phyloP scores from a whole-genome alignment of 345 rosid species.

The Murraya paniculata region DNA sequence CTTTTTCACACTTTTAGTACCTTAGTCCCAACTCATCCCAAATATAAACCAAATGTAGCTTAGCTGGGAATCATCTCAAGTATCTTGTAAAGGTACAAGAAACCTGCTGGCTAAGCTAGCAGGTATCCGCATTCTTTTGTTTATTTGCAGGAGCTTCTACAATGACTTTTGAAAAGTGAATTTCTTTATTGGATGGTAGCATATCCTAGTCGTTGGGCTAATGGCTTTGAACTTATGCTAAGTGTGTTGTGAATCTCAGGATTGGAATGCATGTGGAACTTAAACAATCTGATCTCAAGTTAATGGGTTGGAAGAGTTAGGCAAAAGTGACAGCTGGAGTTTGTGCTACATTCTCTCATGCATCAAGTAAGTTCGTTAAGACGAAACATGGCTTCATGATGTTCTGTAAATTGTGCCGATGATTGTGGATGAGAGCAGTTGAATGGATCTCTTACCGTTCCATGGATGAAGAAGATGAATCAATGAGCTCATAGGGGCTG shows the following conservation, averaged over 20 bases:
- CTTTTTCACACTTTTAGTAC: background rate
- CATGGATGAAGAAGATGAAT: background rate
- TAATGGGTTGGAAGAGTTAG: conserved; percentile 72
- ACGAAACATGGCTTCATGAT: background rate
- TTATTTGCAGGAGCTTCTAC: background rate
- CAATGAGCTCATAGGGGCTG: too few relatives aligned
- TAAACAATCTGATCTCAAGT: conserved; percentile 57
- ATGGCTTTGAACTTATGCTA: background rate
- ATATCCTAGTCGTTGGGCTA: background rate
- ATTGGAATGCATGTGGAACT: conserved; percentile 74
- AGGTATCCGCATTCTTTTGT: background rate
- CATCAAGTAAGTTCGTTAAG: background rate
- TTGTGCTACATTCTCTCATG: background rate
- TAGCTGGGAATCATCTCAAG: background rate
- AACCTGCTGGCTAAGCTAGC: background rate
- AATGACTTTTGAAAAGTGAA: background rate
- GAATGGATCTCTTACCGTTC: background rate
- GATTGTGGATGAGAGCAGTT: background rate
- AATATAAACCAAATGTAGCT: background rate
- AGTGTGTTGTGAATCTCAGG: conserved; percentile 36
- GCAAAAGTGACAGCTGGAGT: background rate
- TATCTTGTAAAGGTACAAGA: background rate
- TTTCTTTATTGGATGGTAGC: background rate
- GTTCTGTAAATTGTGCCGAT: background rate
- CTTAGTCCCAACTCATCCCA: background rate